Percentiles rank a stretch among this genome's conserved stretches.
Evolutionary conservation across 768 basidiomycete species (phyloP).

Genomic region (Suillus americanus): DNA sequence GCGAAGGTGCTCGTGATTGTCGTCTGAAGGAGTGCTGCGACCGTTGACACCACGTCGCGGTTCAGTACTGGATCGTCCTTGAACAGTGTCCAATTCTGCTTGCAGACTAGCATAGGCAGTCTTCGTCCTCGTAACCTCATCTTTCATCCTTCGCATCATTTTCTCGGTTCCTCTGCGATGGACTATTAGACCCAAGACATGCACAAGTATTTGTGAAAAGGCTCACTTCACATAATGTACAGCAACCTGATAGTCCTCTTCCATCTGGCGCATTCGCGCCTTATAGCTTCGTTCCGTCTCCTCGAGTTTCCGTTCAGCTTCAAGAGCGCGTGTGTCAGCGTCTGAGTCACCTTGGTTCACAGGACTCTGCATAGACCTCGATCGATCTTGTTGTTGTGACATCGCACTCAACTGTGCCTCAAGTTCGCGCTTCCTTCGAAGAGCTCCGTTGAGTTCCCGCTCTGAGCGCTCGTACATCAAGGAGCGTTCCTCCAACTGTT

Average conservation of each 20-base stretch:
- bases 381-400: constrained; percentile 63
- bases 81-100: constrained; percentile 72
- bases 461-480: constrained; percentile 73
- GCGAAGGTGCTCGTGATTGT: constrained; percentile 62
- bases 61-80: constrained; percentile 57
- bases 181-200: constrained; percentile 16
- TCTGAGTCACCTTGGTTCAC: constrained; percentile 37
- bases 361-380: constrained; percentile 60
- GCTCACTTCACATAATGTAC: constrained; percentile 96
- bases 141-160: constrained; percentile 96
- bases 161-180: constrained; percentile 86
- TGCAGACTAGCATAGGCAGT: constrained; percentile 76
- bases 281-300: constrained; percentile 80
- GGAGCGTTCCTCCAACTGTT: constrained; percentile 68
- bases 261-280: constrained; percentile 81
- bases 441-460: constrained; percentile 66
- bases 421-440: constrained; percentile 69
- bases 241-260: constrained; percentile 94
- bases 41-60: constrained; percentile 64
- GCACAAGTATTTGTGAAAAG: constrained; percentile 16
- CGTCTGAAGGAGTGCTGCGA: constrained; percentile 78
- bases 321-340: constrained; percentile 51
- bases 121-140: constrained; percentile 92
- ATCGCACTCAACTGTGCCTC: constrained; percentile 69
- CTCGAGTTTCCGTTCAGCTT: constrained; percentile 75